Evolutionary conservation across 1,139 yeast species (phyloP).

Genomic region (Suhomyces ambrosiae): DNA sequence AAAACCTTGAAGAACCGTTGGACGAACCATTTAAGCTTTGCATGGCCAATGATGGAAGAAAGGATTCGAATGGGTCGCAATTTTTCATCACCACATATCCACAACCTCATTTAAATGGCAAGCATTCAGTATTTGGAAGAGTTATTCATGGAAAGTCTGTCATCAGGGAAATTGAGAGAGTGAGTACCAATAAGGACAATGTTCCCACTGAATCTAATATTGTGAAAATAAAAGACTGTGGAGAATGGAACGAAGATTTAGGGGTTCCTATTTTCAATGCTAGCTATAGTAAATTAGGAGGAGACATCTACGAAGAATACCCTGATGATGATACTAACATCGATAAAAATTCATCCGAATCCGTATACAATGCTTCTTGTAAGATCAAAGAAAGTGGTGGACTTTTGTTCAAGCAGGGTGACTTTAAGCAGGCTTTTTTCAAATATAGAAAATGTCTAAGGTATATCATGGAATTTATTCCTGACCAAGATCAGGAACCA

Average conservation of each 20-base stretch:
- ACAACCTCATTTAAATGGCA: slow-evolving; percentile 71
- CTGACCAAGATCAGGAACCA: slow-evolving; percentile 67
- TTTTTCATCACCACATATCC: slow-evolving; percentile 77
- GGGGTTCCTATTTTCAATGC: slow-evolving; percentile 62
- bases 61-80: slow-evolving; percentile 67
- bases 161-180: slow-evolving; percentile 62
- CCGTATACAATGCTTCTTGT: slow-evolving; percentile 52
- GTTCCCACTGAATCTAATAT: slow-evolving; percentile 46
- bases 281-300: slow-evolving; percentile 60
- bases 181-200: slow-evolving; percentile 43
- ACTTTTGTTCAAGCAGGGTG: slow-evolving; percentile 54
- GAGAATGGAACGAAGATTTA: slow-evolving; percentile 60
- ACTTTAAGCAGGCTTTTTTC: slow-evolving; percentile 51
- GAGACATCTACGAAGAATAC: slow-evolving; percentile 71
- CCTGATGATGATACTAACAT: slow-evolving; percentile 70
- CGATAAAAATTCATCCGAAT: slow-evolving; percentile 57
- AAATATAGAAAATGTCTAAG: slow-evolving; percentile 67
- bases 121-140: slow-evolving; percentile 77
- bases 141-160: slow-evolving; percentile 69
- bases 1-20: slow-evolving; percentile 51
- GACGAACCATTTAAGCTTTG: slow-evolving; percentile 57
- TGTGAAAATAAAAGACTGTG: slow-evolving; percentile 62
- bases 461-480: slow-evolving; percentile 69
- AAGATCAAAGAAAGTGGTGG: slow-evolving; percentile 71
- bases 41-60: slow-evolving; percentile 70